Conservation (phyloP, 805 yeast genomes). For the Hanseniaspora lindneri region DNA sequence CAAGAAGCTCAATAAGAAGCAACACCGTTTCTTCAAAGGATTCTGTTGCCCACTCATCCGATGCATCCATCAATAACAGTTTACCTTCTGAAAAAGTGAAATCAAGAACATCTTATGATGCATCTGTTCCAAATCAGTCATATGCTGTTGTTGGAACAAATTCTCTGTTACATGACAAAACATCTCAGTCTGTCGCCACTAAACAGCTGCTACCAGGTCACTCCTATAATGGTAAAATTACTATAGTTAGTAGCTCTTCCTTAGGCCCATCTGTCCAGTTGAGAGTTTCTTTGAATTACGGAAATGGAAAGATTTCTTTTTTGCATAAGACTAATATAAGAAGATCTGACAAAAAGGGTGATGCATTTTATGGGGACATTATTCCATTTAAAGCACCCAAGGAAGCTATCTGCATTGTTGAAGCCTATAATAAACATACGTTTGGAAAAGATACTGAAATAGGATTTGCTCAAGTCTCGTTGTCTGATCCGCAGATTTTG, state of each 20-base stretch:
- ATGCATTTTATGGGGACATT: constrained; percentile 49
- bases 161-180: constrained; percentile 13
- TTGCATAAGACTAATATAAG: constrained; percentile 51
- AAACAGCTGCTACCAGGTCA: constrained; percentile 22
- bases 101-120: constrained; percentile 19
- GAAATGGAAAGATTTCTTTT: constrained; percentile 37
- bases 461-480: constrained; percentile 44
- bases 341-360: constrained; percentile 39
- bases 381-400: constrained; percentile 55
- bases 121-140: constrained; percentile 25
- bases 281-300: constrained; percentile 39
- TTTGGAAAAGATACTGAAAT: constrained; percentile 59
- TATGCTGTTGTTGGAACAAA: constrained; percentile 21
- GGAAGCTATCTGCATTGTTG: constrained; percentile 48
- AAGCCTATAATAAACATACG: constrained; percentile 53
- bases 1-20: constrained; percentile 15
- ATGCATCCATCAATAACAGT: too few relatives aligned
- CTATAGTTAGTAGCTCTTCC: constrained; percentile 24
- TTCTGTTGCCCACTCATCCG: neutral
- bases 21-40: constrained; percentile 17
- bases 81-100: too few relatives aligned
- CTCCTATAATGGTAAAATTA: constrained; percentile 19
- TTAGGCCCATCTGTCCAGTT: constrained; percentile 38
- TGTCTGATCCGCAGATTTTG: constrained; percentile 35
- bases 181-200: constrained; percentile 17